Evolutionary conservation across 768 basidiomycete species (phyloP).

Genomic region (Mycena leptocephala): DNA sequence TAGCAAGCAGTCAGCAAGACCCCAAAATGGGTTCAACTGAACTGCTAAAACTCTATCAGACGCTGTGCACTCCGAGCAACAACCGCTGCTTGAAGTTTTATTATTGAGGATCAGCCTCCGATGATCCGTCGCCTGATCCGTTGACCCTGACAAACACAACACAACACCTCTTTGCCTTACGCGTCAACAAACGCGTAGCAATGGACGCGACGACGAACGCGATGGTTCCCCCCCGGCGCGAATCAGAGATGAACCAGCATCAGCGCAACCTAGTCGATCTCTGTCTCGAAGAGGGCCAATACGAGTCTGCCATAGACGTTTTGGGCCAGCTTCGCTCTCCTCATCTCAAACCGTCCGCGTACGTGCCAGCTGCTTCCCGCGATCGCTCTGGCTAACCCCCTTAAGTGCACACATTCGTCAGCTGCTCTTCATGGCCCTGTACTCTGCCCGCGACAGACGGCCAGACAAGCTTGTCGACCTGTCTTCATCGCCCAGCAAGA

Average conservation of each 20-base stretch:
- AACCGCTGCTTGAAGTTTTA: no score
- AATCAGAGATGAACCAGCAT: slow-evolving; percentile 63
- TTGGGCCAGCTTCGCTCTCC: slow-evolving; percentile 76
- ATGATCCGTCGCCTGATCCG: neutral
- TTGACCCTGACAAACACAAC: neutral
- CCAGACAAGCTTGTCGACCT: slow-evolving; percentile 41
- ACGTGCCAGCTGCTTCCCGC: slow-evolving; percentile 47
- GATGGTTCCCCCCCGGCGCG: slow-evolving; percentile 31
- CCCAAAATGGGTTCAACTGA: neutral
- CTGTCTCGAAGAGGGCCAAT: slow-evolving; percentile 85
- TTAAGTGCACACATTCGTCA: slow-evolving; percentile 76
- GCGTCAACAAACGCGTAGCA: slow-evolving; percentile 22
- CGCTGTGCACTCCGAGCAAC: neutral
- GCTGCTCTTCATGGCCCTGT: slow-evolving; percentile 80
- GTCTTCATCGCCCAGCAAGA: slow-evolving; percentile 67
- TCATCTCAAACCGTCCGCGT: slow-evolving; percentile 74
- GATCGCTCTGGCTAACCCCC: slow-evolving; percentile 25
- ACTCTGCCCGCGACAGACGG: slow-evolving; percentile 58
- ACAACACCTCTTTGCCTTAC: neutral
- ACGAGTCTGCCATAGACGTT: slow-evolving; percentile 75
- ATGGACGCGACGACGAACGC: slow-evolving; percentile 20
- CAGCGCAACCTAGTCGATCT: slow-evolving; percentile 77
- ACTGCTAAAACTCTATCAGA: no score
- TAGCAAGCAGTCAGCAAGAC: neutral
- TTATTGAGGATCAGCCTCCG: neutral